Percentiles rank a stretch among this genome's conserved stretches.
Evolutionary conservation across 257 asterid species (phyloP).

Genomic region (Lycium barbarum): DNA sequence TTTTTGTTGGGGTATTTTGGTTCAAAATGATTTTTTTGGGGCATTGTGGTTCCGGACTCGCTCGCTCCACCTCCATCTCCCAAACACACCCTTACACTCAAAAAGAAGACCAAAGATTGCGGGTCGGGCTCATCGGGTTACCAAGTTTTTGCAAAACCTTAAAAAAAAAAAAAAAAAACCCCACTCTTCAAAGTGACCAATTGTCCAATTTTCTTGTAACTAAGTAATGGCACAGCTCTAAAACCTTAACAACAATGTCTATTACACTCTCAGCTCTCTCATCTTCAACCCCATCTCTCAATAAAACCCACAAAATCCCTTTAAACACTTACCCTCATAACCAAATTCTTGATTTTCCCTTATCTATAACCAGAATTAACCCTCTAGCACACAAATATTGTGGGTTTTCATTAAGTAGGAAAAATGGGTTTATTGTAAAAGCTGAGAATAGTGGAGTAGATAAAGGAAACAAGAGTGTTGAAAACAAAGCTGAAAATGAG

Average conservation of each 20-base stretch:
- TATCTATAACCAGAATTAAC: background rate
- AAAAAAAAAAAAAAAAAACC: no score
- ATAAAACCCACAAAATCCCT: slow-evolving; percentile 36
- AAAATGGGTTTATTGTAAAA: slow-evolving; percentile 42
- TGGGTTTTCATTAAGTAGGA: slow-evolving; percentile 39
- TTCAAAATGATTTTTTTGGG: no score
- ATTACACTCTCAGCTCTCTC: slow-evolving; percentile 50
- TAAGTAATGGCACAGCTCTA: no score
- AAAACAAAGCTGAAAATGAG: slow-evolving; percentile 50
- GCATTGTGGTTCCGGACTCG: no score
- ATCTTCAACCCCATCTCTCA: slow-evolving; percentile 1
- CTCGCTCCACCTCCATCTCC: no score
- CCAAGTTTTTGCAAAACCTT: no score
- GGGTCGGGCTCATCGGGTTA: no score
- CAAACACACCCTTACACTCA: no score
- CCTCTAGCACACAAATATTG: slow-evolving; percentile 29
- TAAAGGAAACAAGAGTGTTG: background rate
- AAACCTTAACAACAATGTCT: slow-evolving; percentile 41
- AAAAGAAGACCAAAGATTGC: no score
- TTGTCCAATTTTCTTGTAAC: no score
- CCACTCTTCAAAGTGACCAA: no score
- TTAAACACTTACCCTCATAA: slow-evolving; percentile 35
- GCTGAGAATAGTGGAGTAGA: slow-evolving; percentile 39
- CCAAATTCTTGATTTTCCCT: slow-evolving; percentile 32
- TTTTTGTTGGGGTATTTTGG: no score